phyloP scores from a whole-genome alignment of 2,329 filamentous ascomycete species.

The Fusarium musae region DNA sequence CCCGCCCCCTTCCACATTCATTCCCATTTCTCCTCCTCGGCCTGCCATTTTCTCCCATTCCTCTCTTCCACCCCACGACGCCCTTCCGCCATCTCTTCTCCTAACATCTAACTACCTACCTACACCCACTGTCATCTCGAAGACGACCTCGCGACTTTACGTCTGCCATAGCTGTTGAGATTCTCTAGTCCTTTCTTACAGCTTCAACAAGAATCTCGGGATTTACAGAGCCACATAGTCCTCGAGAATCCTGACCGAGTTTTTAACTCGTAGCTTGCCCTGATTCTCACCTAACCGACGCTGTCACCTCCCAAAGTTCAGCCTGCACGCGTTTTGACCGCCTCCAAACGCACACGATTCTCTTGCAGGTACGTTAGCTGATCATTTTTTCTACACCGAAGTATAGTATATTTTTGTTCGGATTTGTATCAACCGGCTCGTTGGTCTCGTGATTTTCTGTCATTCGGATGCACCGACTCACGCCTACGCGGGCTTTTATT shows the following conservation, averaged over 20 bases:
- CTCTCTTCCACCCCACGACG: constrained; percentile 34
- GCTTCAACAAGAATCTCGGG: constrained; percentile 1
- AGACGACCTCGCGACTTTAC: constrained; percentile 28
- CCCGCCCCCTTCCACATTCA: constrained; percentile 30
- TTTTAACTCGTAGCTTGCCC: constrained; percentile 6
- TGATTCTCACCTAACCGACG: constrained; percentile 16
- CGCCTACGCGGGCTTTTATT: constrained; percentile 19
- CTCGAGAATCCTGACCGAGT: constrained; percentile 7
- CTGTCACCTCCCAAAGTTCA: constrained; percentile 22
- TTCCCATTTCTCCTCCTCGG: constrained; percentile 31
- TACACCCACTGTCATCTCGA: constrained; percentile 32
- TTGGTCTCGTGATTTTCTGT: neutral
- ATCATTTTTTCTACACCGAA: neutral
- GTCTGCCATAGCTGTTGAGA: constrained; percentile 25
- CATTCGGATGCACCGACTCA: constrained; percentile 6
- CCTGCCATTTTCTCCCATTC: constrained; percentile 33
- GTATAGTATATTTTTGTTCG: neutral
- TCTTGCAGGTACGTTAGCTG: constrained; percentile 40
- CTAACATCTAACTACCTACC: constrained; percentile 28
- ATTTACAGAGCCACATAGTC: constrained; percentile 2
- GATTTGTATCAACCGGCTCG: neutral
- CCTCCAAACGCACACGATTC: constrained; percentile 30
- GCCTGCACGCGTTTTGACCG: constrained; percentile 43
- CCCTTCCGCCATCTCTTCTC: constrained; percentile 32
- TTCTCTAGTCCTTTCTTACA: constrained; percentile 2